Percentiles rank a stretch among this genome's conserved stretches.
phyloP scores from a whole-genome alignment of 2,329 filamentous ascomycete species.

The Penicillium sp. region DNA sequence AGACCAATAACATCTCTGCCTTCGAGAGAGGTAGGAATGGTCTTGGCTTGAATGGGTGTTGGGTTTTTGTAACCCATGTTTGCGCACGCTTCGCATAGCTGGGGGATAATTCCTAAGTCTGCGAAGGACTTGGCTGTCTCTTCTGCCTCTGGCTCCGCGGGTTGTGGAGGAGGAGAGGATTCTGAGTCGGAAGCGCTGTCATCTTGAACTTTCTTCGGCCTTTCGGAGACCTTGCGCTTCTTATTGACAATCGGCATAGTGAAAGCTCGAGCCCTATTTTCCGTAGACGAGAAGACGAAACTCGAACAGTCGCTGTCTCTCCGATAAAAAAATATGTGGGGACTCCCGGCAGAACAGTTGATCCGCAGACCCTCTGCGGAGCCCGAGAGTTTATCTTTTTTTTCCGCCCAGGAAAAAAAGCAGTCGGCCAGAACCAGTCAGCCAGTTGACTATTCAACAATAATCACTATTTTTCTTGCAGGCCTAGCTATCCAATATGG shows the following conservation, averaged over 20 bases:
- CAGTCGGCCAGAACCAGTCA: conserved; percentile 22
- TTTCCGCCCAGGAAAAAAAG: conserved; percentile 43
- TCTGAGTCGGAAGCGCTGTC: conserved; percentile 31
- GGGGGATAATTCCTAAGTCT: conserved; percentile 76
- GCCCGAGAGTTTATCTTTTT: conserved; percentile 30
- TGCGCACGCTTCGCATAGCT: conserved; percentile 86
- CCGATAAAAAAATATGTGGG: conserved; percentile 37
- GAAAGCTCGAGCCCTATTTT: background rate
- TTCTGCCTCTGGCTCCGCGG: conserved; percentile 9
- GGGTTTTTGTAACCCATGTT: conserved; percentile 81
- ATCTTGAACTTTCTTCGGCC: conserved; percentile 25
- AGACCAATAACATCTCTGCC: conserved; percentile 89
- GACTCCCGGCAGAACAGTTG: conserved; percentile 41
- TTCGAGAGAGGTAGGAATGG: conserved; percentile 77
- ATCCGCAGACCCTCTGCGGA: conserved; percentile 39
- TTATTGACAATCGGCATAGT: conserved; percentile 44
- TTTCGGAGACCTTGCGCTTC: conserved; percentile 45
- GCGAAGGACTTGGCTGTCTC: conserved; percentile 51
- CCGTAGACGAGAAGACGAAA: background rate
- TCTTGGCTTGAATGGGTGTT: conserved; percentile 85
- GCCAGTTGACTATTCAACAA: conserved; percentile 16
- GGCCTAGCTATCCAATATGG: conserved; percentile 60
- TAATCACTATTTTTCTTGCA: conserved; percentile 1
- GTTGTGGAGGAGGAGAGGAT: conserved; percentile 26
- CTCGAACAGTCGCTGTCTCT: background rate